A percentile compares a stretch with the other conserved stretches of the same genome.
Conservation (phyloP, 208 protist species). For the Balamuthia mandrillaris region DNA sequence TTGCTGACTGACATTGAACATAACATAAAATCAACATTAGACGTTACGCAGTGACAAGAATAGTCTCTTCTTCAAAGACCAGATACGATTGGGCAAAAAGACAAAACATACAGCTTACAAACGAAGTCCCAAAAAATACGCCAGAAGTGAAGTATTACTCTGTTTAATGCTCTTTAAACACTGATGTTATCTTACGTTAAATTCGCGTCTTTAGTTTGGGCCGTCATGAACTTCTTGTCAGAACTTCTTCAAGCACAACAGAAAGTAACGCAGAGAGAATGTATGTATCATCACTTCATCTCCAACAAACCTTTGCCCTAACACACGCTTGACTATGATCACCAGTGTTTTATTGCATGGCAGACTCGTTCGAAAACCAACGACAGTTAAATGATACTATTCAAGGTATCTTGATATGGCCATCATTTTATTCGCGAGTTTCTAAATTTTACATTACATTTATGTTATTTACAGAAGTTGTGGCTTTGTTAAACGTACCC, state of each 20-base stretch:
- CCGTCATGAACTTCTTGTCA: not conserved
- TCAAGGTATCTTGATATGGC: not conserved
- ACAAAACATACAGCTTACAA: not conserved
- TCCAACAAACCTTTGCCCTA: not conserved
- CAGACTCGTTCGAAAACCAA: not conserved
- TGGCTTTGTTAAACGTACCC: not conserved
- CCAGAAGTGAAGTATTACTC: not conserved
- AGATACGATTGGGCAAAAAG: not conserved
- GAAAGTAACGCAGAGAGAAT: not conserved
- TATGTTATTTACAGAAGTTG: not conserved
- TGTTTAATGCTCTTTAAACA: not conserved
- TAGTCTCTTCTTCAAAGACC: not conserved
- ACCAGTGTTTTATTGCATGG: not conserved
- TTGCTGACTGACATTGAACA: too few species aligned
- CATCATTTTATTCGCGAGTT: not conserved
- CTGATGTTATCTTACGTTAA: not conserved
- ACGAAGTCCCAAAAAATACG: not conserved
- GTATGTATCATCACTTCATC: not conserved
- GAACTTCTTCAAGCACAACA: not conserved
- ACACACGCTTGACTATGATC: not conserved
- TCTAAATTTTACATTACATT: too few species aligned
- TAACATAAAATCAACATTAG: too few species aligned
- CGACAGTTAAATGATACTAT: not conserved
- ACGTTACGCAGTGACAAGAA: not conserved
- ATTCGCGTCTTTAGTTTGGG: not conserved